These are phyloP conservation scores for Perkinsus olseni DNA, from an alignment of 169 alveolate species.

Conservation along the genomic window DNA sequence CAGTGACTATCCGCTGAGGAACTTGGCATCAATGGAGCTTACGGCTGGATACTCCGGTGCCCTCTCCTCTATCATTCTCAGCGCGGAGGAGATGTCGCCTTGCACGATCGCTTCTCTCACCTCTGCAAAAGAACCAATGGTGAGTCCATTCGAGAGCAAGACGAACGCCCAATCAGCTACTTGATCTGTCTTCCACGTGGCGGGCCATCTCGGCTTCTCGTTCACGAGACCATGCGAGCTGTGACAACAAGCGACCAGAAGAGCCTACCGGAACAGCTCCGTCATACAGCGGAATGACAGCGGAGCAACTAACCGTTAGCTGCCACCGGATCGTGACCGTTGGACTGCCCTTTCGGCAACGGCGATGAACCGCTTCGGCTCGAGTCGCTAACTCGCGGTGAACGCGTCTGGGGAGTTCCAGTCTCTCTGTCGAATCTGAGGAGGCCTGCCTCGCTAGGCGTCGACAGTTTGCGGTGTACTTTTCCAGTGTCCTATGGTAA, in stretches of 20 bases:
- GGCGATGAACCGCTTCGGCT: no score
- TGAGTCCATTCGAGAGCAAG: neutral
- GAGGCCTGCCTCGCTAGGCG: neutral
- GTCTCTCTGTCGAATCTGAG: neutral
- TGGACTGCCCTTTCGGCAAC: no score
- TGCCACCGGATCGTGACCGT: no score
- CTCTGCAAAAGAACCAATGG: neutral
- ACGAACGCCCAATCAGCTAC: no score
- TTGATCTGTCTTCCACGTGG: neutral
- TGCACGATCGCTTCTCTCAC: neutral
- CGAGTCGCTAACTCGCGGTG: no score
- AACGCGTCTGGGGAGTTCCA: neutral
- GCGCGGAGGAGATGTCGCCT: neutral
- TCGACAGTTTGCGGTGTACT: neutral
- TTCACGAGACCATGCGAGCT: neutral
- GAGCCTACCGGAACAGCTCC: no score
- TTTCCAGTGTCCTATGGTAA: neutral
- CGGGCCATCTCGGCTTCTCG: neutral
- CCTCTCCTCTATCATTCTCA: neutral
- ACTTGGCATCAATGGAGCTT: neutral
- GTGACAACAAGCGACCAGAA: no score
- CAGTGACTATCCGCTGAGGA: neutral
- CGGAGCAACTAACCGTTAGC: no score
- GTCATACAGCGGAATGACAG: no score
- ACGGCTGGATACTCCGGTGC: neutral